Evolutionary conservation across 2,329 filamentous ascomycete genomes (phyloP), one percentile per base, ranked within the genome.

Genomic region (Monosporascus sp.): DNA sequence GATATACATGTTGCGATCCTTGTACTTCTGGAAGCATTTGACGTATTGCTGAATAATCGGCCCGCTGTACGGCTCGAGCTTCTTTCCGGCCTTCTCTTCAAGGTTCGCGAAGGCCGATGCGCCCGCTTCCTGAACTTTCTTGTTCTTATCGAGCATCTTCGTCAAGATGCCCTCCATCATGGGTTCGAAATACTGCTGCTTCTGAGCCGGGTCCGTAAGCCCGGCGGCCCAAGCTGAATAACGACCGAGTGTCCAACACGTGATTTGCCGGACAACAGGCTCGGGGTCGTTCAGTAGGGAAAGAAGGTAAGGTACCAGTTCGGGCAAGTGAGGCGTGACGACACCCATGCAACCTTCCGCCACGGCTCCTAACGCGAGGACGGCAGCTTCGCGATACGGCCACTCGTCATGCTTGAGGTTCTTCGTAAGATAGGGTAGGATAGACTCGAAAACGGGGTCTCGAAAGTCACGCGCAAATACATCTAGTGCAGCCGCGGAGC

Each of bases 1-100:
- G 51, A 97, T 95, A 75, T 95, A 97, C 85, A 97, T 97, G 75
- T 99, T 99, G 65, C 90, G 87, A 72, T 97, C 93, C 79, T 99
- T 97, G 82, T 97, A 99, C 72, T 89, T 91, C 50, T 79, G 82
- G 72, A 99, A 99, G 71, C 94, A 99, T 56, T 82, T 79, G 50
- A 97, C 91, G 65, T 93, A 97, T 68, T 97, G 94, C 57, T 86
- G 87, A 50, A 97, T 83, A 63, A 99, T 97, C 25, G 92, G 89
- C 27, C 87, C 81, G 64, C 90, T 92, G 73, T 97, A 99, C 0
- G 90, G 90, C 58, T 87, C 85, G 43, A 99, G 75, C 56, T 86
- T 81, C 58, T 84, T 84, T 54, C 90, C 90, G 0, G 94, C 89
- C 70, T 95, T 95, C 69, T 97, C 94, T 70, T 97, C 94, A 8